Base-by-base conservation (phyloP, 2,329 filamentous ascomycete species). In the Teratosphaeria nubilosa region DNA sequence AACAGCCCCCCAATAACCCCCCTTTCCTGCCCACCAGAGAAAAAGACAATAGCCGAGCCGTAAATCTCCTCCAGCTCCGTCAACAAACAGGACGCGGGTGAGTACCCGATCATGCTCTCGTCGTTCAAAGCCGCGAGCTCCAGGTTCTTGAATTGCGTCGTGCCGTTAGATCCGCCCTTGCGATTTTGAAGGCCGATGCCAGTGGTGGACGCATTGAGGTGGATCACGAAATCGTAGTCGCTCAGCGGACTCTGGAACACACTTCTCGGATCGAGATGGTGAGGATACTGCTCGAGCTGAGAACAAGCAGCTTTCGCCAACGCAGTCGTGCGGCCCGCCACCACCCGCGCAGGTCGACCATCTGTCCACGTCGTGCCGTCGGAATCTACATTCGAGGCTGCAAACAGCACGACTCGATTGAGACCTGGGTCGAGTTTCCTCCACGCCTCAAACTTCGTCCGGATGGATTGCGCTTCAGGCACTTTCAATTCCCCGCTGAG, bases 161-260 rank as follows among this genome's bases (percentile, higher is more conserved):
- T 79, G 0, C 78, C 68, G 30, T 24, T 22, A 7, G 20, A 48
- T 34, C 65, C 76, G 14, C 64, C 68, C 56, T 67, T 67, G 37
- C 69, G 56, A 59, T 65, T 77, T 51, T 82, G 70, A 7, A 51
- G 54, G 14, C 34, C 56, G 7, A 34, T 22, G 13, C 27, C 27
- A 24, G 31, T n/a, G 5, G 16, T 34, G 20, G 4, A 3, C 27
- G 58, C 24, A 16, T 83, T 81, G 22, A 97, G 76, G 68, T 86
- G 82, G 57, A 99, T 77, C n/a, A 92, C 76, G 62, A 97, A 86
- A 70, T 97, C 90, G 72, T 91, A 99, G 63, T 96, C 91, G 10
- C 74, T 73, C 5, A 90, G 77, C 0, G 86, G 83, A 2, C 87
- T 79, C n/a, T 81, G 77, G 74, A 97, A 97, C 9, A 97, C 78